Percentiles rank a stretch among this genome's conserved stretches.
Evolutionary conservation across 306 rosid species (phyloP).

Genomic region (Echinosophora koreensis): DNA sequence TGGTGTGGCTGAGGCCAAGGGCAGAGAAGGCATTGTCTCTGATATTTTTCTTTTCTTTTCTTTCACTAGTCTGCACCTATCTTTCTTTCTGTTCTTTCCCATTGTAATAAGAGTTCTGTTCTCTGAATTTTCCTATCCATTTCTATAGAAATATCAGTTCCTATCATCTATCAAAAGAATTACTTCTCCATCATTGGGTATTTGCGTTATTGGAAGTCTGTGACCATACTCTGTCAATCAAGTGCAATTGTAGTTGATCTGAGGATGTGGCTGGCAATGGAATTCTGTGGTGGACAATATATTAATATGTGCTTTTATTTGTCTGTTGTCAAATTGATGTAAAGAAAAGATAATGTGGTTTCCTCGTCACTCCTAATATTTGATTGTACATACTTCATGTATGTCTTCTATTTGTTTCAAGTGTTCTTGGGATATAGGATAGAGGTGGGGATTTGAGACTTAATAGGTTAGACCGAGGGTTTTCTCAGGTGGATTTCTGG

Average conservation of each 20-base stretch:
- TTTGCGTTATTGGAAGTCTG: not conserved
- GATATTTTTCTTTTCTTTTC: too few species aligned
- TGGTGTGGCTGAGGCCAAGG: too few species aligned
- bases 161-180: not conserved
- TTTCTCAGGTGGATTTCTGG: constrained; percentile 13
- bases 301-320: constrained; percentile 19
- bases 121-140: too few species aligned
- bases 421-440: constrained; percentile 4
- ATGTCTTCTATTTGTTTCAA: not conserved
- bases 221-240: constrained; percentile 7
- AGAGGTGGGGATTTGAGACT: constrained; percentile 19
- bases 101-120: too few species aligned
- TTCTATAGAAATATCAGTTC: too few species aligned
- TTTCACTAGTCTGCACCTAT: too few species aligned
- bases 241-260: constrained; percentile 5
- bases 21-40: too few species aligned
- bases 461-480: constrained; percentile 20
- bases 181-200: constrained; percentile 15
- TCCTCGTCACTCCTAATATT: constrained; percentile 10
- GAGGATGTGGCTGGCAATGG: constrained; percentile 9
- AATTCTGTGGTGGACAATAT: constrained; percentile 15
- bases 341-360: constrained; percentile 21
- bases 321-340: not conserved
- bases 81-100: too few species aligned
- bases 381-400: not conserved